phyloP scores from a whole-genome alignment of 176 grass and related monocot genomes.

The Aegilops tauschii region DNA sequence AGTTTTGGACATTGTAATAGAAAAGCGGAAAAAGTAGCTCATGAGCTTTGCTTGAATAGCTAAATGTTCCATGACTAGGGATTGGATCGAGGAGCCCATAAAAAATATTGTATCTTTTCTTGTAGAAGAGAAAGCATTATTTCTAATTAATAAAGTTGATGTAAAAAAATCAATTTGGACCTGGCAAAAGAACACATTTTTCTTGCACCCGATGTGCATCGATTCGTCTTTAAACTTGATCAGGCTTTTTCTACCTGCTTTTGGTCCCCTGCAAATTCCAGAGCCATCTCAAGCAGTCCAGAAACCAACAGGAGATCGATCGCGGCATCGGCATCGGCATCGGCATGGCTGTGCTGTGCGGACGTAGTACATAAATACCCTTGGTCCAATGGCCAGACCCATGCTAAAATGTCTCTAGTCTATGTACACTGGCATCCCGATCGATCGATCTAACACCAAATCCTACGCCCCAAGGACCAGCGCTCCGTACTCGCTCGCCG shows the following conservation, averaged over 20 bases:
- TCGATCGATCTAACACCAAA: background rate
- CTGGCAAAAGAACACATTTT: too few species aligned
- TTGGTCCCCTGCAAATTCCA: background rate
- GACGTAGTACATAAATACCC: background rate
- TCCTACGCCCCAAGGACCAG: background rate
- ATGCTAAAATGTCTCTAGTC: slow-evolving; percentile 6
- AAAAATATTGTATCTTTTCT: too few species aligned
- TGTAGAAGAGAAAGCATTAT: too few species aligned
- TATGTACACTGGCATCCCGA: background rate
- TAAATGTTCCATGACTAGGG: too few species aligned
- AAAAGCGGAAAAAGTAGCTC: too few species aligned
- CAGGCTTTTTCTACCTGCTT: background rate
- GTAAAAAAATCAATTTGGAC: too few species aligned
- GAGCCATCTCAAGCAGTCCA: background rate
- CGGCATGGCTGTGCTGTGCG: background rate
- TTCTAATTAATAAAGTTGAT: too few species aligned
- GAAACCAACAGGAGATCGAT: background rate
- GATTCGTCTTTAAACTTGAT: background rate
- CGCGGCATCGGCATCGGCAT: background rate
- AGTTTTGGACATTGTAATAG: too few species aligned
- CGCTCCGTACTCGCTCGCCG: background rate
- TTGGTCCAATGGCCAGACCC: background rate
- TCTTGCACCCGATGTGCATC: too few species aligned
- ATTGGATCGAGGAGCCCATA: too few species aligned
- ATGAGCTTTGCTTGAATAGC: too few species aligned